Percentiles rank a stretch among this genome's conserved stretches.
phyloP scores from a whole-genome alignment of 352 stramenopile genomes.

The Phytophthora cryptogea region DNA sequence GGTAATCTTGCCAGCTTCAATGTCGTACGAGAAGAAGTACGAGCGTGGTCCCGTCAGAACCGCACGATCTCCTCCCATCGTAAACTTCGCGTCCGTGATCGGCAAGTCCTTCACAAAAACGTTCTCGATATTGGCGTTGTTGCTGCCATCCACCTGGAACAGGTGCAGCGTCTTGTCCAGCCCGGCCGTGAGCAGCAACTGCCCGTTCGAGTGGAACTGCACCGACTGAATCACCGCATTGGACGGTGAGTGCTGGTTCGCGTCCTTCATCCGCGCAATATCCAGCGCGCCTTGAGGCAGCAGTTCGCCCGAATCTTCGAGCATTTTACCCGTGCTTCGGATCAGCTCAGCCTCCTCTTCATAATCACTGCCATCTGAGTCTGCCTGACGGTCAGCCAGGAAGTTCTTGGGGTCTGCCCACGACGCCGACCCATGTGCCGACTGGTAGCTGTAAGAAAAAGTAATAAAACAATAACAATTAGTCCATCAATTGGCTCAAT shows the following conservation, averaged over 20 bases:
- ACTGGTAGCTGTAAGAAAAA: constrained; percentile 55
- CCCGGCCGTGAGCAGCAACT: constrained; percentile 88
- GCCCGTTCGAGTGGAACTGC: constrained; percentile 89
- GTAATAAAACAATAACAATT: constrained; percentile 1
- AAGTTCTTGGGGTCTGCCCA: constrained; percentile 84
- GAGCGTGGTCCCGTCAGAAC: constrained; percentile 92
- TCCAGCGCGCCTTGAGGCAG: constrained; percentile 68
- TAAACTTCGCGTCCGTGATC: constrained; percentile 88
- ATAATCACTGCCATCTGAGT: constrained; percentile 58
- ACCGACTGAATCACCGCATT: constrained; percentile 88
- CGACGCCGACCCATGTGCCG: constrained; percentile 50
- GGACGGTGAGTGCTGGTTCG: constrained; percentile 89
- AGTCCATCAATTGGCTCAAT: not conserved
- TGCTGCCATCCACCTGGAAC: constrained; percentile 92
- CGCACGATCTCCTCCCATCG: constrained; percentile 74
- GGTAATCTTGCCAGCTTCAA: constrained; percentile 90
- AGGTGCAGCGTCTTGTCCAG: constrained; percentile 94
- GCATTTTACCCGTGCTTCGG: constrained; percentile 60
- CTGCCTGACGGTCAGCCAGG: constrained; percentile 32
- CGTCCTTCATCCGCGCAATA: constrained; percentile 87
- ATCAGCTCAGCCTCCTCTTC: constrained; percentile 59
- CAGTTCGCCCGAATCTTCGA: constrained; percentile 55
- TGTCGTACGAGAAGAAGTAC: constrained; percentile 98
- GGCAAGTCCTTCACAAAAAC: constrained; percentile 92
- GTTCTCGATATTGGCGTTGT: constrained; percentile 89